Evolutionary conservation across 441 rosid genomes (phyloP).

Genomic region (Codiaeum variegatum): DNA sequence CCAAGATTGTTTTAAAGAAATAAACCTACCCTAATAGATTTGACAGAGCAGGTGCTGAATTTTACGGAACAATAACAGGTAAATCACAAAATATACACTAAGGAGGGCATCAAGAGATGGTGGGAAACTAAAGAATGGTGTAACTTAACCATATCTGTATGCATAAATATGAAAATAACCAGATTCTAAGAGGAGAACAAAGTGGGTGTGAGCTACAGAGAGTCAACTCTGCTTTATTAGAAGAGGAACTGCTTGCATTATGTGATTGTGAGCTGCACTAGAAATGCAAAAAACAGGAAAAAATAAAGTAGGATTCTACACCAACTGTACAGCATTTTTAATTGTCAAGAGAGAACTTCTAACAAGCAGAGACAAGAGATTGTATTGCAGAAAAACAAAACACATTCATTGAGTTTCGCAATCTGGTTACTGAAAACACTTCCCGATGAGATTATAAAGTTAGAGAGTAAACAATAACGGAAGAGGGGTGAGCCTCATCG

Average conservation of each 20-base stretch:
- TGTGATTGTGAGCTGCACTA: slow-evolving; percentile 13
- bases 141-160: not conserved
- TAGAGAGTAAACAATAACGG: slow-evolving; percentile 33
- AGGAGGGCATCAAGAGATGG: not conserved
- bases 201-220: slow-evolving; percentile 10
- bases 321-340: slow-evolving; percentile 13
- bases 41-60: not conserved
- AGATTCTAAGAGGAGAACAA: slow-evolving; percentile 15
- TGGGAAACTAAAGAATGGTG: slow-evolving; percentile 8
- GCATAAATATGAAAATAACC: too few relatives aligned
- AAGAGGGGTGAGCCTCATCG: slow-evolving; percentile 31
- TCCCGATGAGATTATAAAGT: slow-evolving; percentile 27
- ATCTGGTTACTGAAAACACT: slow-evolving; percentile 25
- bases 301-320: slow-evolving; percentile 22
- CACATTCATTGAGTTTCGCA: slow-evolving; percentile 27
- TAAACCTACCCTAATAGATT: not conserved
- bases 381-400: slow-evolving; percentile 31
- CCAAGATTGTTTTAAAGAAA: not conserved
- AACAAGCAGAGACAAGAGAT: slow-evolving; percentile 31
- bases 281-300: slow-evolving; percentile 17
- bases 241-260: slow-evolving; percentile 4
- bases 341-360: slow-evolving; percentile 20
- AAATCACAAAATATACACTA: not conserved
- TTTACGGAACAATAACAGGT: not conserved
- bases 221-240: slow-evolving; percentile 5